Conservation (phyloP, 2,329 filamentous ascomycete species). For the Colletotrichum lentis region DNA sequence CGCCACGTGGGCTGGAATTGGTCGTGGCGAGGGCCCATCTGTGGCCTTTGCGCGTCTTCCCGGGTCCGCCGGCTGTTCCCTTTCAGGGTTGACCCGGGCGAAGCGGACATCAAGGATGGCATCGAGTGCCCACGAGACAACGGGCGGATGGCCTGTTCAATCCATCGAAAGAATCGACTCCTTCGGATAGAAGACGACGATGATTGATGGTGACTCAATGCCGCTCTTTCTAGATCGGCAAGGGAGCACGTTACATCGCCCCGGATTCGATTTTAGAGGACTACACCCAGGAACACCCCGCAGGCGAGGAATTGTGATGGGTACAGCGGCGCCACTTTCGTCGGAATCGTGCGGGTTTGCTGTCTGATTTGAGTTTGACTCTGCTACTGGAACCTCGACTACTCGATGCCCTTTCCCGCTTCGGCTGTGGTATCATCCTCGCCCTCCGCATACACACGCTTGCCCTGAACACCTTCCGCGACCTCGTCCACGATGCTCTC, state of each 20-base stretch:
- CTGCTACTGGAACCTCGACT: neutral
- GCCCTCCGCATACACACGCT: conserved; percentile 74
- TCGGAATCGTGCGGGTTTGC: conserved; percentile 13
- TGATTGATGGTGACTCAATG: neutral
- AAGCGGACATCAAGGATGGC: neutral
- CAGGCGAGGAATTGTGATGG: conserved; percentile 7
- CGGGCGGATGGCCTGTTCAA: neutral
- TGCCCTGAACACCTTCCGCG: conserved; percentile 76
- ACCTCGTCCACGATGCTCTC: conserved; percentile 83
- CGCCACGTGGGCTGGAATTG: conserved; percentile 27
- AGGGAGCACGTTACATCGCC: neutral
- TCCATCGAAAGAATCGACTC: neutral
- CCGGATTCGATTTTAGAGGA: conserved; percentile 15
- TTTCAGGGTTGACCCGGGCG: neutral
- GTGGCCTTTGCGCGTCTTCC: conserved; percentile 22
- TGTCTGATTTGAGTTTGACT: conserved; percentile 20
- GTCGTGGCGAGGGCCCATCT: conserved; percentile 4
- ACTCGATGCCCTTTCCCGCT: conserved; percentile 14
- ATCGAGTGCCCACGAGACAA: conserved; percentile 1
- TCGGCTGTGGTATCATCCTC: conserved; percentile 62
- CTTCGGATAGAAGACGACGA: no score
- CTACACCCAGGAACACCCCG: conserved; percentile 16
- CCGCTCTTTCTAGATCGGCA: neutral
- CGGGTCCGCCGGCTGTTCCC: neutral
- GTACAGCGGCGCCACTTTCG: conserved; percentile 11